These are phyloP conservation scores for Podospora pseudocomata DNA, from an alignment of 495 filamentous ascomycete genomes.

Conservation along the genomic window DNA sequence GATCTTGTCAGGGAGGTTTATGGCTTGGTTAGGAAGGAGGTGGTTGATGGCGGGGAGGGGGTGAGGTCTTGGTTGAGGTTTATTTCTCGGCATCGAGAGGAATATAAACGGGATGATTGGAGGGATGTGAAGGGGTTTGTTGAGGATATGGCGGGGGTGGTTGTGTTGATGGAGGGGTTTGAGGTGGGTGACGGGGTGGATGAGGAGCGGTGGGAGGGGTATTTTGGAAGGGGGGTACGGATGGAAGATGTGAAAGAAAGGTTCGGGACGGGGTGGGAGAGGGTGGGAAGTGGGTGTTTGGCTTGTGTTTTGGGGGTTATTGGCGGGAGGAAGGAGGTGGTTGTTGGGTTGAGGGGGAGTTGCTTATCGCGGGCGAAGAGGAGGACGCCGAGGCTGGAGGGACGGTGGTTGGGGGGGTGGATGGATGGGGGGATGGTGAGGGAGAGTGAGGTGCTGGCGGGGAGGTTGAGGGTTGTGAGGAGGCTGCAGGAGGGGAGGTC, in stretches of 20 bases:
- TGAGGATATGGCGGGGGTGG: not conserved
- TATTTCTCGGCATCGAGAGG: not conserved
- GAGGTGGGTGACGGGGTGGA: not conserved
- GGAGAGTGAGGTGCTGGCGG: not conserved
- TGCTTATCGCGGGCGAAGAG: slow-evolving; percentile 34
- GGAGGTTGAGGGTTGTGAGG: not conserved
- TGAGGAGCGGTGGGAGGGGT: not conserved
- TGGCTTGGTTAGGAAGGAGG: not conserved
- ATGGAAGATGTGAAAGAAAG: not conserved
- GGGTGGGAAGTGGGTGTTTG: slow-evolving; percentile 36
- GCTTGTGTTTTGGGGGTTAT: slow-evolving; percentile 46
- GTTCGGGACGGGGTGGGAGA: slow-evolving; percentile 16
- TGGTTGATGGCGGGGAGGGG: not conserved
- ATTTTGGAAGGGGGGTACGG: not conserved
- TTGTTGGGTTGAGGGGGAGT: slow-evolving; percentile 38
- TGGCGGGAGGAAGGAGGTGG: slow-evolving; percentile 34
- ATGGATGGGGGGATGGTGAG: not conserved
- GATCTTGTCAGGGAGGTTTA: slow-evolving; percentile 8
- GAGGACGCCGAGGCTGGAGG: slow-evolving; percentile 29
- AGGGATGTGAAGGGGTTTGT: slow-evolving; percentile 1
- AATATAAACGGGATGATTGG: not conserved
- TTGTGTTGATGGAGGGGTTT: not conserved
- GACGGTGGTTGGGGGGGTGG: slow-evolving; percentile 38
- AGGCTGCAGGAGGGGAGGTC: not conserved
- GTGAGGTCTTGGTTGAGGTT: slow-evolving; percentile 6